These are phyloP conservation scores for Penicillium sclerotigenum DNA, from an alignment of 2,329 filamentous ascomycete species.

Conservation along the genomic window DNA sequence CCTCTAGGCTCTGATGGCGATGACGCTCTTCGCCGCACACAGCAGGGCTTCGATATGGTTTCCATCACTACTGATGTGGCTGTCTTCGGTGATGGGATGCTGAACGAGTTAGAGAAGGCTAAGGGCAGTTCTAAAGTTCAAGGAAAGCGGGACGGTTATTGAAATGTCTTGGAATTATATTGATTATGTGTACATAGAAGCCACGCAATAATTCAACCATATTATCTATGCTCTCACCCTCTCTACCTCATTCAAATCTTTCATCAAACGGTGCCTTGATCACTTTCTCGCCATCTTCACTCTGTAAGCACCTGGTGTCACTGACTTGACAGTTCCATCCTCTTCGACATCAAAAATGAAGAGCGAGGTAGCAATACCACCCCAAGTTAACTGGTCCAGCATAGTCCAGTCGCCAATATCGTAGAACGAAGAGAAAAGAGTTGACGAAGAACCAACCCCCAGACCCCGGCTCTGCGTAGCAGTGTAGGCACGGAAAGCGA, in stretches of 20 bases:
- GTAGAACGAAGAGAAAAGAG: conserved; percentile 19
- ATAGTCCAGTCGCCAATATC: conserved; percentile 17
- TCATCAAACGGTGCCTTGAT: background rate
- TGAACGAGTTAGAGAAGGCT: conserved; percentile 31
- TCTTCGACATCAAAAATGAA: conserved; percentile 30
- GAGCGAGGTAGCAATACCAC: conserved; percentile 18
- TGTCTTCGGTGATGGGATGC: conserved; percentile 34
- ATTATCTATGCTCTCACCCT: background rate
- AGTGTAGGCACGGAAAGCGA: conserved; percentile 21
- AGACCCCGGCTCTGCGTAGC: background rate
- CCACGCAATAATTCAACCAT: background rate
- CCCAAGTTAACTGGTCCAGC: conserved; percentile 25
- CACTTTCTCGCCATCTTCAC: conserved; percentile 14
- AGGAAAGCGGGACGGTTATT: conserved; percentile 17
- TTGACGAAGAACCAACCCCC: background rate
- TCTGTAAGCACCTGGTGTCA: conserved; percentile 19
- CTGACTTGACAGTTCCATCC: conserved; percentile 20
- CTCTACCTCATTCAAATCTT: background rate
- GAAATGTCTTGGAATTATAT: background rate
- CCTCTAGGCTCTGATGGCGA: conserved; percentile 33
- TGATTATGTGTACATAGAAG: background rate
- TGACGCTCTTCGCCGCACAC: conserved; percentile 32
- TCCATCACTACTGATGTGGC: conserved; percentile 40
- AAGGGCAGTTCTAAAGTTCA: conserved; percentile 20
- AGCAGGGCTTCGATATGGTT: conserved; percentile 44